Percentiles rank a stretch among this genome's conserved stretches.
These are phyloP conservation scores for Berkeleyomyces rouxiae DNA, from an alignment of 2,329 filamentous ascomycete genomes.

Conservation along the genomic window DNA sequence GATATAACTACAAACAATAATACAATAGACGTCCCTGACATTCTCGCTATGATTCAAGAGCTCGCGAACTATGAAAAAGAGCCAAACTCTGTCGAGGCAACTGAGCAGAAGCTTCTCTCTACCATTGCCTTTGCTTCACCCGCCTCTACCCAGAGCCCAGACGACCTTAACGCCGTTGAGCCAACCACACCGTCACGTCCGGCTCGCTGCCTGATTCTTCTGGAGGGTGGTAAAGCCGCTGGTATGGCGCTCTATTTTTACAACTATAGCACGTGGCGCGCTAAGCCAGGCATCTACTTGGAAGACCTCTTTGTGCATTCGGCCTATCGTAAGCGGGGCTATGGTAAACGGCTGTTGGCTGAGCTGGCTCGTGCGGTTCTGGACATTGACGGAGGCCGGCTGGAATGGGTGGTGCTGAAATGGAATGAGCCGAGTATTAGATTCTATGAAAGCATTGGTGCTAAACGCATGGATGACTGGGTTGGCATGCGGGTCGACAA, in stretches of 20 bases:
- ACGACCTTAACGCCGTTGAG: constrained; percentile 29
- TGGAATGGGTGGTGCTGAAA: constrained; percentile 85
- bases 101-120: constrained; percentile 49
- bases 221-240: constrained; percentile 32
- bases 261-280: constrained; percentile 89
- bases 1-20: not conserved
- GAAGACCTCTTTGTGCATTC: constrained; percentile 80
- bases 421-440: constrained; percentile 85
- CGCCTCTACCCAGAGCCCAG: constrained; percentile 26
- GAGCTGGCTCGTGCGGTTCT: constrained; percentile 66
- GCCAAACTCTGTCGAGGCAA: constrained; percentile 58
- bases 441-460: constrained; percentile 65
- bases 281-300: constrained; percentile 76
- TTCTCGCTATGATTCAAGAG: constrained; percentile 66
- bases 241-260: constrained; percentile 88
- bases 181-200: constrained; percentile 40
- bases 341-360: constrained; percentile 59
- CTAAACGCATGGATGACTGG: constrained; percentile 52
- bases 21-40: constrained; percentile 60
- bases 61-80: constrained; percentile 80
- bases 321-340: constrained; percentile 55
- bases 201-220: constrained; percentile 59
- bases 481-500: constrained; percentile 59
- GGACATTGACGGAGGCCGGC: constrained; percentile 51
- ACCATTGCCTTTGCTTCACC: constrained; percentile 64